Conservation (phyloP, 2,329 filamentous ascomycete species). For the Thelonectria blattea region DNA sequence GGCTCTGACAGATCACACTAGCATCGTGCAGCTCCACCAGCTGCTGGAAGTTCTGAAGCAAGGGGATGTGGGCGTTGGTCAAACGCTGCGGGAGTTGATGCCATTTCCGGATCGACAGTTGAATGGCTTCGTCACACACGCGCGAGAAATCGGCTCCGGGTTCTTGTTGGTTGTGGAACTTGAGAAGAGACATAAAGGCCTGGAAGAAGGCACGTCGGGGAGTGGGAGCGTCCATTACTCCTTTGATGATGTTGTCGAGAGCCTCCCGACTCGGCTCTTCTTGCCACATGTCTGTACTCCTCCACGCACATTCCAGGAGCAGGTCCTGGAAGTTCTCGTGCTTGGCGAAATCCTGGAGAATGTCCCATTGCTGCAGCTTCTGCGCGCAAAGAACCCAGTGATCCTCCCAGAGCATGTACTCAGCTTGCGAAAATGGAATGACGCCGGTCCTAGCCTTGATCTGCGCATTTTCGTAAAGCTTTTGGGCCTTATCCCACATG, state of each 20-base stretch:
- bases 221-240: slow-evolving; percentile 95
- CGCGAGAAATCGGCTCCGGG: slow-evolving; percentile 79
- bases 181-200: slow-evolving; percentile 95
- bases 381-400: slow-evolving; percentile 98
- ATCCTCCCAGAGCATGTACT: slow-evolving; percentile 99
- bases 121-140: slow-evolving; percentile 94
- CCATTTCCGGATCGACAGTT: slow-evolving; percentile 97
- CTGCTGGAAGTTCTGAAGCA: slow-evolving; percentile 97
- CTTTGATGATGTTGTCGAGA: slow-evolving; percentile 92
- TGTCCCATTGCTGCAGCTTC: slow-evolving; percentile 99
- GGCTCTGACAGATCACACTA: slow-evolving; percentile 91
- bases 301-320: slow-evolving; percentile 93
- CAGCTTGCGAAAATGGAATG: slow-evolving; percentile 93
- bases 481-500: slow-evolving; percentile 99
- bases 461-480: slow-evolving; percentile 94
- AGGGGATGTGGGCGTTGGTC: slow-evolving; percentile 92
- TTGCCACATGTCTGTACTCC: slow-evolving; percentile 94
- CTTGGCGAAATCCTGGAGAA: slow-evolving; percentile 95
- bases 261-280: slow-evolving; percentile 85
- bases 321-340: slow-evolving; percentile 99
- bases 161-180: slow-evolving; percentile 90
- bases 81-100: slow-evolving; percentile 94
- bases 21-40: slow-evolving; percentile 97
- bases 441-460: slow-evolving; percentile 96
- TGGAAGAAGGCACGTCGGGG: slow-evolving; percentile 96